Base-by-base conservation (phyloP, 1,139 yeast species). In the Suhomyces choctaworum region DNA sequence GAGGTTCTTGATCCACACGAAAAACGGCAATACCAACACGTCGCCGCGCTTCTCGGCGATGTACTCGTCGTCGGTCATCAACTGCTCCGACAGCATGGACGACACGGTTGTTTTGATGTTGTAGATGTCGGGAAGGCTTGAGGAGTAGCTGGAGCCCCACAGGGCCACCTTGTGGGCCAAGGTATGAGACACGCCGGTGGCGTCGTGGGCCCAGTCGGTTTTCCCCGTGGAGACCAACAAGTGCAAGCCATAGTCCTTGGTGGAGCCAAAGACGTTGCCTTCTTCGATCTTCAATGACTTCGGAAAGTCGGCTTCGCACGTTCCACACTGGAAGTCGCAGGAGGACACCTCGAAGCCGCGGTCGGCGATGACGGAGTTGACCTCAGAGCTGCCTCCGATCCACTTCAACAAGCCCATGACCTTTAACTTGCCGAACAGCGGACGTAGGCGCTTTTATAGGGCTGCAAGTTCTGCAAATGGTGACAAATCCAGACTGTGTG, bases 151-250 rank as follows among this genome's bases (percentile, higher is more conserved):
- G 1, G 39, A 40, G 3, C 74, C 68, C 86, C 86, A 82, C 7
- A 52, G 32, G 7, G 62, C 56, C 7, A 84, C 68, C 7, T 62
- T 64, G 29, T 71, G 50, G 31, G 83, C 75, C 22, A 88, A 68
- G 0, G 82, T 69, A 2, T 73, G 70, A 16, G 60, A 41, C 3
- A 64, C 74, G 30, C 76, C 82, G 7, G 74, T 62, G 9, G 95
- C 88, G 52, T 84, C 84, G 44, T 79, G 94, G 5, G 62, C 66
- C 97, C 98, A 92, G 60, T 92, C 96, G 1, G 76, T 57, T 48
- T 81, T 80, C 10, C 94, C 95, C 0, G 97, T 88, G 2, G 96
- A 82, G 0, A 90, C 80, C 13, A 89, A 60, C 21, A 88, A 64
- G 48, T 90, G 97, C 15, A 83, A 53, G 5, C 80, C 82, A 39